Conservation (phyloP, 257 asterid species). For the Lantana camara region DNA sequence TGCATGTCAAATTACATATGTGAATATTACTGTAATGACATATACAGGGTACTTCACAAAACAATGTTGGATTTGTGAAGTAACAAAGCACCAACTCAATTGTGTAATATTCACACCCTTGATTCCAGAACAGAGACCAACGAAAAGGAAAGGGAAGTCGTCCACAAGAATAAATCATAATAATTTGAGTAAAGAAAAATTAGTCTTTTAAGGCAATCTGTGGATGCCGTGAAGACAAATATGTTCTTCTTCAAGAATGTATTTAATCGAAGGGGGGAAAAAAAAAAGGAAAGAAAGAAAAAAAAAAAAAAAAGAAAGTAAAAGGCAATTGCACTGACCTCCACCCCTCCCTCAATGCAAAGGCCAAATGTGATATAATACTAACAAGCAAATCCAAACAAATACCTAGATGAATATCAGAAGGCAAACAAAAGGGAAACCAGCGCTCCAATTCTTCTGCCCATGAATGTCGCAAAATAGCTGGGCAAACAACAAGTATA, state of each 20-base stretch:
- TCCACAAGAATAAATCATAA: slow-evolving; percentile 10
- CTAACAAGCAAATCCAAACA: slow-evolving; percentile 19
- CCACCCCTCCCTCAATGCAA: not conserved
- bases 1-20: slow-evolving; percentile 21
- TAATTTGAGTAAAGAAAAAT: slow-evolving; percentile 3
- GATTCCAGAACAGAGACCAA: slow-evolving; percentile 10
- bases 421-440: slow-evolving; percentile 85
- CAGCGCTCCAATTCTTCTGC: slow-evolving; percentile 97
- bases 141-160: slow-evolving; percentile 23
- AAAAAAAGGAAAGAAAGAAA: not conserved
- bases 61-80: not conserved
- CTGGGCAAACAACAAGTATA: slow-evolving; percentile 93
- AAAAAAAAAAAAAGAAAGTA: not conserved
- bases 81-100: not conserved
- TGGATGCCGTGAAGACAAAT: slow-evolving; percentile 13
- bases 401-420: slow-evolving; percentile 92
- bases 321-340: slow-evolving; percentile 8
- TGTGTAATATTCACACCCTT: not conserved
- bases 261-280: not conserved
- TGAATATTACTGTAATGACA: slow-evolving; percentile 3
- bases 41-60: not conserved
- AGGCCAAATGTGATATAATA: not conserved
- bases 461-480: slow-evolving; percentile 89
- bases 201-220: not conserved
- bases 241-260: slow-evolving; percentile 3